Evolutionary conservation across 2,329 filamentous ascomycete genomes (phyloP), one percentile per base, ranked within the genome.

Genomic region (Dryadomyces quercus-mongolicae): DNA sequence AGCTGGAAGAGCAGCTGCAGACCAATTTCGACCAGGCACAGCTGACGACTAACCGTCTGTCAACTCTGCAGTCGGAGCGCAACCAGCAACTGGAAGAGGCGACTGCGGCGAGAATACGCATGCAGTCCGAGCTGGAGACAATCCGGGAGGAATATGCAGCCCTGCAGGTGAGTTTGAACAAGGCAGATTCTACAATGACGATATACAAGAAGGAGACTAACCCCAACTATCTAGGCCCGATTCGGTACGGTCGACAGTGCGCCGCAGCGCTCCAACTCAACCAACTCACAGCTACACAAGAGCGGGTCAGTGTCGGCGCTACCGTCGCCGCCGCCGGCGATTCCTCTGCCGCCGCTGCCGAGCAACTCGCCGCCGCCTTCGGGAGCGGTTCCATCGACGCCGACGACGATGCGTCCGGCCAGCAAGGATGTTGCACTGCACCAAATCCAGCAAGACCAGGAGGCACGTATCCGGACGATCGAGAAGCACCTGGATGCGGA

Each of bases 401-500:
- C 72, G 61, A 80, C 67, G 68, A 80, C 64, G 69, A 81, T 61
- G 70, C 84, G 89, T 12, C 88, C 91, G 56, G 77, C 82, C 18
- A 94, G 89, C 74, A 94, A 93, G 67, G 89, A 95, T 63, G 78
- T 84, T 44, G 74, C 73, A 52, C 79, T 85, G 56, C 81, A 84
- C 51, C 91, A 96, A 63, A 79, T 95, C 60, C 82, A 92, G 57
- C 92, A 97, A 64, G 93, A 98, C 62, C 91, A 96, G 67, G 93
- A 98, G 67, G 87, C 88, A 46, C 90, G 91, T 59, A 94, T 98
- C 65, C 85, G 87, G 57, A 94, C 89, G 7, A 95, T 98, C 59
- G 92, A 98, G 75, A 97, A 96, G 74, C 90, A 97, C 65, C 79
- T 98, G 22, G 86, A 87, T 60, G 93, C 93, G 3, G 93, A 98